phyloP scores from a whole-genome alignment of 1,139 yeast genomes.

The Candida sp. region DNA sequence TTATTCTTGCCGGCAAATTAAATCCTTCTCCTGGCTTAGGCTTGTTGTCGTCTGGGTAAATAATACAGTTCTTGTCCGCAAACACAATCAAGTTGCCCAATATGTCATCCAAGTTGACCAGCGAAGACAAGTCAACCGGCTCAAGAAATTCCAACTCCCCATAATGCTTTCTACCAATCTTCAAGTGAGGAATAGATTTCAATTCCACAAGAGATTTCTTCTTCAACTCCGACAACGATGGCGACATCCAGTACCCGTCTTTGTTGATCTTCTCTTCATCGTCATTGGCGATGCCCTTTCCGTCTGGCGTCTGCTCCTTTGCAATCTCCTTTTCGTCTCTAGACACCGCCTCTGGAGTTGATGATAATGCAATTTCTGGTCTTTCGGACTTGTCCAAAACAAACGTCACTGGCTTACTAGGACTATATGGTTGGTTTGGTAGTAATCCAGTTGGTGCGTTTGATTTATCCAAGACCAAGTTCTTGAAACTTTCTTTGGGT shows the following conservation, averaged over 20 bases:
- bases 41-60: constrained; percentile 73
- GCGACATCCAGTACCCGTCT: constrained; percentile 89
- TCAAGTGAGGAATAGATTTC: constrained; percentile 65
- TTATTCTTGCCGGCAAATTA: constrained; percentile 74
- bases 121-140: constrained; percentile 83
- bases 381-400: constrained; percentile 19
- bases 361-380: constrained; percentile 10
- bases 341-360: constrained; percentile 14
- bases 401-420: constrained; percentile 43
- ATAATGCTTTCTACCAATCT: constrained; percentile 78
- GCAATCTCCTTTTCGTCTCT: constrained; percentile 11
- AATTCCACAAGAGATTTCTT: constrained; percentile 65
- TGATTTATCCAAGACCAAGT: constrained; percentile 58
- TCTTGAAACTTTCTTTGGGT: constrained; percentile 62
- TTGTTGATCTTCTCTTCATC: not conserved
- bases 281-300: constrained; percentile 22
- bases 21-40: constrained; percentile 84
- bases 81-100: constrained; percentile 70
- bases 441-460: constrained; percentile 17
- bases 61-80: constrained; percentile 61
- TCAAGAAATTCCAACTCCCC: constrained; percentile 78
- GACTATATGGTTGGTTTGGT: constrained; percentile 11
- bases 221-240: constrained; percentile 67
- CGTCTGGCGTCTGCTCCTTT: constrained; percentile 2
- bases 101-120: constrained; percentile 61